phyloP scores from a whole-genome alignment of 805 yeast genomes.

The Candida broadrunensis region DNA sequence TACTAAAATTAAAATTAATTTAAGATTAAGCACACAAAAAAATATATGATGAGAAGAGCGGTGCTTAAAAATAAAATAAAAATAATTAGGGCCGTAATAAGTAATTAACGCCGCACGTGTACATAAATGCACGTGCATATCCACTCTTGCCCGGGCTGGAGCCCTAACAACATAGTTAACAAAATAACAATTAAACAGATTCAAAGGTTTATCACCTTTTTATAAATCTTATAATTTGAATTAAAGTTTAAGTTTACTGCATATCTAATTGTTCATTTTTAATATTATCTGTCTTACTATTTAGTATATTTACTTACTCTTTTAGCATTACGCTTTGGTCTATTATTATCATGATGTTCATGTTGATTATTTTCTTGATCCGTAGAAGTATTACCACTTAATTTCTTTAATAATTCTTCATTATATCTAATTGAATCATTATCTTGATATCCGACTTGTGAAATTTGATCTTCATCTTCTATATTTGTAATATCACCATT shows the following conservation, averaged over 20 bases:
- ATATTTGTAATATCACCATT: conserved; percentile 14
- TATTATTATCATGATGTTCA: not conserved
- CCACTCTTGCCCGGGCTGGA: not conserved
- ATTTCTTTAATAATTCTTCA: conserved; percentile 14
- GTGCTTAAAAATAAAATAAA: no score
- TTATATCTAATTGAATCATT: conserved; percentile 16
- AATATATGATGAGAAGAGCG: no score
- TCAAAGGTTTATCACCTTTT: no score
- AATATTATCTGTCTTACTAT: no score
- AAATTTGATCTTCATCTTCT: conserved; percentile 15
- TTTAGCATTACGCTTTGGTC: not conserved
- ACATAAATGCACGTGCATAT: no score
- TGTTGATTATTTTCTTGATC: not conserved
- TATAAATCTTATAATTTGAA: no score
- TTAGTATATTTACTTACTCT: not conserved
- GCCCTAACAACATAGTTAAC: not conserved
- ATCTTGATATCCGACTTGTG: conserved; percentile 23
- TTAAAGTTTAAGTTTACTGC: no score
- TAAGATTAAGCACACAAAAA: no score
- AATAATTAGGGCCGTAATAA: no score
- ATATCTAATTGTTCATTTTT: no score
- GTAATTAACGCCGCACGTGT: no score
- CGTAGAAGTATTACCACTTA: conserved; percentile 4
- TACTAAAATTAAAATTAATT: no score
- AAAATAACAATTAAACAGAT: not conserved